Base-by-base conservation (phyloP, 2,329 filamentous ascomycete species). In the Arthrobotrys sphaeroides region DNA sequence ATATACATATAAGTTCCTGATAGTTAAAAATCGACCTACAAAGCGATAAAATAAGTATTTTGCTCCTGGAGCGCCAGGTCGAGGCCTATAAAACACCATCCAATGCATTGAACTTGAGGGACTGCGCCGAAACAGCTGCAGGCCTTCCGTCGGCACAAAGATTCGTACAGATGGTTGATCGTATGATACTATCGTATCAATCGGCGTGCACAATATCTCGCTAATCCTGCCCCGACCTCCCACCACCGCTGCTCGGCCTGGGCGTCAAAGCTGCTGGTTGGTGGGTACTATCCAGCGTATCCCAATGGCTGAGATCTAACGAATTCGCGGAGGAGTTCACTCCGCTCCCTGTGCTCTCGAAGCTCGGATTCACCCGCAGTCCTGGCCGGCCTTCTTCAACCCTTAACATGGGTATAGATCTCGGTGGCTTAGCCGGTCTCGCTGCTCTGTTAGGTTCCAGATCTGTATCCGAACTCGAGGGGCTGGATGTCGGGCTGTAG, bases 281-380 rank as follows among this genome's bases (percentile, higher is more conserved):
- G 10, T 73, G 40, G 22, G 51, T 47, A 20, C 36, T 49, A 24
- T 73, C 69, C 12, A 61, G 6, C 5, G 69, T 60, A 45, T 73
- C 69, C 69, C 69, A 73, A 18, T 73, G 69, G 18, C 69, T 73
- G 1, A 73, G 42, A 18, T 73, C 69, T 47, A 73, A 36, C 5
- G 49, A 66, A 38, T 61, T 73, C 4, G 61, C 61, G 1, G 69
- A 73, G 4, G 69, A 73, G 24, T 73, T 73, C 0, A 66, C 51
- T 1, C 51, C 60, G 18, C 65, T 55, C 3, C 51, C 51, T 2
- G 53, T 57, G 9, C 42, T 73, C 26, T 73, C 60, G 16, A 73
- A 66, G 12, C 60, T 73, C 6, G 40, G 28, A 2, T 51, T 33
- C 51, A 22, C 66, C 26, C 31, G 42, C 5, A 66, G 9, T 0